Evolutionary conservation across 148 eudicot species (phyloP), one percentile per base, ranked within the genome.

Genomic region (Bassia scoparia): DNA sequence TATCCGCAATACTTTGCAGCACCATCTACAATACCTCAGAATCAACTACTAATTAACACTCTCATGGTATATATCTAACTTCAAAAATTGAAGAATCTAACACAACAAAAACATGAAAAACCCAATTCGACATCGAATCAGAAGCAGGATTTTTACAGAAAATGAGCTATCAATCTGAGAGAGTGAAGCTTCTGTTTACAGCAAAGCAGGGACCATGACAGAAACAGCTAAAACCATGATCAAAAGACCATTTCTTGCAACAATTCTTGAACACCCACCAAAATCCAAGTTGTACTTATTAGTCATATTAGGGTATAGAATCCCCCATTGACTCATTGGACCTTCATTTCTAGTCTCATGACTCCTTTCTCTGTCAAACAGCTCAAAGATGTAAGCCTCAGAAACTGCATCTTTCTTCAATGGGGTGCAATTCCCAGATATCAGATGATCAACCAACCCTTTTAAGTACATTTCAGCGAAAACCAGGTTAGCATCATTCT

Each of bases 381-480:
- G 29, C 68, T 93, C 86, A 46, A 82, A 93, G 7, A 91, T 70
- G 69, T 86, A 91, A 27, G 81, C 87, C 79, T 83, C 85, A 12
- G 80, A 75, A 1, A 77, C 87, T 0, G 92, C 95, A 29, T 90
- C 98, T 62, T 88, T 90, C 81, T 89, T 84, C 84, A 93, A 43
- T 0, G 98, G 95, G 0, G 98, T 89, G 0, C 98, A 97, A 21
- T 54, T 5, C 0, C 97, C 93, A 11, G 86, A 80, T 46, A 68
- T 85, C 72, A 93, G 43, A 67, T 93, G 95, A 18, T 34, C 55
- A 0, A 89, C 50, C 83, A 93, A 54, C 0, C 98, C 98, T 43
- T 53, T 81, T 55, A 88, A 43, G 71, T 84, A 93, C 91, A 89
- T 81, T 77, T 79, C 88, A 0, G 98, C 89, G 27, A 80, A 90